phyloP scores from a whole-genome alignment of 345 rosid species.

The Raphanus sativus region DNA sequence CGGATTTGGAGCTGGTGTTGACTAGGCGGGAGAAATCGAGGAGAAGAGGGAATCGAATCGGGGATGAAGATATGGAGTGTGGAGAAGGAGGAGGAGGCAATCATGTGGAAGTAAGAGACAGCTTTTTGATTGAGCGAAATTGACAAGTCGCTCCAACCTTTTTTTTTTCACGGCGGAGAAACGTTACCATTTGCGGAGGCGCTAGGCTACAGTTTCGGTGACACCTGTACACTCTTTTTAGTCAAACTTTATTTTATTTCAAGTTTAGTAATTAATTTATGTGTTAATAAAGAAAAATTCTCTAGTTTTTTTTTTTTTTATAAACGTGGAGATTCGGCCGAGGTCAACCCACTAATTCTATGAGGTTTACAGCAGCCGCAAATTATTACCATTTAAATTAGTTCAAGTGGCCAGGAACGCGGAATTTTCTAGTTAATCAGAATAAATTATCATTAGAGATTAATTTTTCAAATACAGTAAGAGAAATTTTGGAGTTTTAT shows the following conservation, averaged over 20 bases:
- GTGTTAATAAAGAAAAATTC: too few relatives aligned
- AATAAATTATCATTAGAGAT: too few relatives aligned
- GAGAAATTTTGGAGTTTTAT: background rate
- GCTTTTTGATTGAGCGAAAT: background rate
- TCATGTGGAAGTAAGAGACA: conserved; percentile 45
- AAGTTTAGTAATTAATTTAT: background rate
- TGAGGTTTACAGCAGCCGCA: too few relatives aligned
- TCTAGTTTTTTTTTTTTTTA: too few relatives aligned
- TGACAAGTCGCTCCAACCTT: background rate
- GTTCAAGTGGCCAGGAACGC: too few relatives aligned
- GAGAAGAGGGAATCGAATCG: conserved; percentile 16
- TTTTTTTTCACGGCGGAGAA: conserved; percentile 28
- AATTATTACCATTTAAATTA: too few relatives aligned
- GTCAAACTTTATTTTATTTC: background rate
- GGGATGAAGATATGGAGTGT: conserved; percentile 26
- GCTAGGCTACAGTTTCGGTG: background rate
- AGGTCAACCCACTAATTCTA: too few relatives aligned
- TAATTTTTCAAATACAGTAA: background rate
- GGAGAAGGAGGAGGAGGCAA: conserved; percentile 31
- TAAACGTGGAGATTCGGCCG: too few relatives aligned
- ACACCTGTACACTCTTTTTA: background rate
- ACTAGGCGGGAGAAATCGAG: conserved; percentile 20
- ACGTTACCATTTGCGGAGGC: conserved; percentile 27
- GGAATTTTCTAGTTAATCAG: too few relatives aligned
- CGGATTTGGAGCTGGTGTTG: conserved; percentile 10